A percentile compares a stretch with the other conserved stretches of the same genome.
phyloP scores from a whole-genome alignment of 371 early-diverging fungal genomes.

The Synchytrium microbalum region DNA sequence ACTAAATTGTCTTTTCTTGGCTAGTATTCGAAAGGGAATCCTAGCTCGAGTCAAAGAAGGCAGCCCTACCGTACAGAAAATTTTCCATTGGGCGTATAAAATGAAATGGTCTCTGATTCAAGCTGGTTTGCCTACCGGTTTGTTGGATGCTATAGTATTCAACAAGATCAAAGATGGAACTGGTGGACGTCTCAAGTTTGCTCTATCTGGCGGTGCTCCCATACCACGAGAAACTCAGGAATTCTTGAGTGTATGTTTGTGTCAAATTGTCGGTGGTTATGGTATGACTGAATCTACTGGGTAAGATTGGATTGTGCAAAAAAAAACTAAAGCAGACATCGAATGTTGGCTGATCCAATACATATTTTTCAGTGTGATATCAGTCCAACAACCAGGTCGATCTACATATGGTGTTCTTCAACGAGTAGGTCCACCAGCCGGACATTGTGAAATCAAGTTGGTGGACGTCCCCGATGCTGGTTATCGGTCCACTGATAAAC shows the following conservation, averaged over 20 bases:
- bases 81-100: conserved; percentile 67
- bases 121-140: conserved; percentile 53
- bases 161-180: conserved; percentile 80
- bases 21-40: conserved; percentile 81
- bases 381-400: conserved; percentile 11
- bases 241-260: conserved; percentile 76
- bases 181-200: conserved; percentile 85
- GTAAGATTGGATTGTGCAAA: conserved; percentile 8
- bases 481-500: conserved; percentile 73
- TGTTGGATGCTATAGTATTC: conserved; percentile 81
- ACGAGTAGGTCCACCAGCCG: conserved; percentile 45
- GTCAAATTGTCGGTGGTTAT: conserved; percentile 84
- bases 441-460: conserved; percentile 41
- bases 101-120: conserved; percentile 69
- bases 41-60: conserved; percentile 57
- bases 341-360: conserved; percentile 31
- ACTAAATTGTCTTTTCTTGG: no score
- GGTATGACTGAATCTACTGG: conserved; percentile 67
- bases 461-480: conserved; percentile 74
- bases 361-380: conserved; percentile 26
- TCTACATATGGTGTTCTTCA: conserved; percentile 47
- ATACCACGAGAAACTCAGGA: conserved; percentile 74
- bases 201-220: conserved; percentile 93
- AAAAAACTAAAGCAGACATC: neutral
- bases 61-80: conserved; percentile 54